Conservation (phyloP, 2,329 filamentous ascomycete genomes). For the Neophaeococcomyces aloes region DNA sequence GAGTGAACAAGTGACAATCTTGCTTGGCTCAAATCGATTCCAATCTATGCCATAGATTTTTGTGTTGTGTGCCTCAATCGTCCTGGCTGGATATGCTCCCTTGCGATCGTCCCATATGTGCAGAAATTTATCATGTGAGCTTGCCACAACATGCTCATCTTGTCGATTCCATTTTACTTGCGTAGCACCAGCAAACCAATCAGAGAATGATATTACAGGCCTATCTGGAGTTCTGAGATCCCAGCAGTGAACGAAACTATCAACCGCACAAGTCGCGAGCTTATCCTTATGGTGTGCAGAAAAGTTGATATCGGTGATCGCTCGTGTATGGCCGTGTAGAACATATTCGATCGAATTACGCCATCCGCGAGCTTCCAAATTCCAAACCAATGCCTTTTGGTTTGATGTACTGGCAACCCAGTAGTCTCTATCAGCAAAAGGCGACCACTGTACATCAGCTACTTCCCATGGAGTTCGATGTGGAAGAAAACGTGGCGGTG, state of each 20-base stretch:
- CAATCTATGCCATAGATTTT: conserved; percentile 95
- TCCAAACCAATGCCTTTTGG: conserved; percentile 90
- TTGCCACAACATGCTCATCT: conserved; percentile 75
- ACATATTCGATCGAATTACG: conserved; percentile 82
- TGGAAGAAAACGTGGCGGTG: conserved; percentile 70
- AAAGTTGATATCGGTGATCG: conserved; percentile 95
- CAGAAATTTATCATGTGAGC: conserved; percentile 77
- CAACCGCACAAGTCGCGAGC: conserved; percentile 80
- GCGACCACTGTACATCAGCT: conserved; percentile 93
- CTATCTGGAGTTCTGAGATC: conserved; percentile 65
- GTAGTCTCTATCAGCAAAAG: conserved; percentile 76
- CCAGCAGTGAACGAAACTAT: conserved; percentile 89
- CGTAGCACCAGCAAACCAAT: conserved; percentile 88
- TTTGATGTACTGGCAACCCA: conserved; percentile 94
- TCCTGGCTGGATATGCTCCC: conserved; percentile 65
- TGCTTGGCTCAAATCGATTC: conserved; percentile 65
- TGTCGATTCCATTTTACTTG: conserved; percentile 93
- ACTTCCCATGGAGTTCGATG: conserved; percentile 90
- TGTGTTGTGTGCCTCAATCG: conserved; percentile 77
- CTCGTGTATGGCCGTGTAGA: conserved; percentile 71
- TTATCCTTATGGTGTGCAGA: conserved; percentile 84
- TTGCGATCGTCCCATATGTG: conserved; percentile 85
- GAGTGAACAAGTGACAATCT: conserved; percentile 75
- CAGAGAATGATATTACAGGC: conserved; percentile 70
- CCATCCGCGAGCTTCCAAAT: conserved; percentile 59